These are phyloP conservation scores for Pythium periplocum DNA, from an alignment of 352 stramenopile species.

Conservation along the genomic window DNA sequence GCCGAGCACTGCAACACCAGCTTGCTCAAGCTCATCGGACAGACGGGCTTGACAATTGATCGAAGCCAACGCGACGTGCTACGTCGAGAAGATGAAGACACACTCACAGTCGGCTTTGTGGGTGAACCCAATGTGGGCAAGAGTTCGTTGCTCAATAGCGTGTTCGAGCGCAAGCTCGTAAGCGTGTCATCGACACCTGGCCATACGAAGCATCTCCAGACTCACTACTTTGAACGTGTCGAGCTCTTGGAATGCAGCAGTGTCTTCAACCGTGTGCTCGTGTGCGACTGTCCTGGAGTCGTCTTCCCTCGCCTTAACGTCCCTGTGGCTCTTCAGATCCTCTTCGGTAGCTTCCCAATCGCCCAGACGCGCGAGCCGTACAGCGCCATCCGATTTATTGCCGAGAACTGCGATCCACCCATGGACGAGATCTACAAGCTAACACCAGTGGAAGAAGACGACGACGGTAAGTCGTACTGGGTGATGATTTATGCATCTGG, in stretches of 20 bases:
- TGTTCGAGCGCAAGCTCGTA: constrained; percentile 75
- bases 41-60: constrained; percentile 22
- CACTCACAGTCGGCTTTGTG: constrained; percentile 93
- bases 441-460: constrained; percentile 60
- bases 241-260: constrained; percentile 40
- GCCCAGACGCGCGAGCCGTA: constrained; percentile 84
- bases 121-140: constrained; percentile 98
- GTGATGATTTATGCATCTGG: constrained; percentile 1
- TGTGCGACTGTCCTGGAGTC: constrained; percentile 79
- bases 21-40: constrained; percentile 39
- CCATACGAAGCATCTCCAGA: constrained; percentile 82
- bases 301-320: constrained; percentile 76
- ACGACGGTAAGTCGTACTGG: constrained; percentile 25
- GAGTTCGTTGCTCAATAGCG: constrained; percentile 91
- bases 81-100: constrained; percentile 80
- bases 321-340: constrained; percentile 61
- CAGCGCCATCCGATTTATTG: constrained; percentile 79
- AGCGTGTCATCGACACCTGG: constrained; percentile 74
- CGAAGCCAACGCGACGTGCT: constrained; percentile 83
- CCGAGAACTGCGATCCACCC: constrained; percentile 69
- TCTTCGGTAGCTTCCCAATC: constrained; percentile 82
- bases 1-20: constrained; percentile 39
- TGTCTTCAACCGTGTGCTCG: constrained; percentile 36
- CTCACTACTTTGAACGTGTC: constrained; percentile 60
- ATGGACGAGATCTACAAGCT: constrained; percentile 82